phyloP scores from a whole-genome alignment of 1,139 yeast genomes.

The Geotrichum candidum region DNA sequence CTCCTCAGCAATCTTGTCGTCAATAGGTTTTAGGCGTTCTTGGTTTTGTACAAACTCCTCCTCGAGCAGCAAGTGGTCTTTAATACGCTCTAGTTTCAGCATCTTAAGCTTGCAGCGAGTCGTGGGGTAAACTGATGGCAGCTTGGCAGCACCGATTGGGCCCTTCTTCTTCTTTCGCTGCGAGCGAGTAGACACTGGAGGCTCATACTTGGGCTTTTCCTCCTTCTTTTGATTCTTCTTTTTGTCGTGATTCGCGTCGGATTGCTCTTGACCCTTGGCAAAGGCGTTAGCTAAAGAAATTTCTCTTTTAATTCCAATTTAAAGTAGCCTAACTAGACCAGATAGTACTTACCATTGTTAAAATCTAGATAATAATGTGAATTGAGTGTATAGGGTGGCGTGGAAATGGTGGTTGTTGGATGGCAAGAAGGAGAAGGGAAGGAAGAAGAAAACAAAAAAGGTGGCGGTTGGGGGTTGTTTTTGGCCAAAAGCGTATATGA shows the following conservation, averaged over 20 bases:
- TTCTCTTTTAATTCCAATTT: neutral
- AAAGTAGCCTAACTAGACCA: neutral
- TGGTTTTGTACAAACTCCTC: conserved; percentile 95
- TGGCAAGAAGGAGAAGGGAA: conserved; percentile 1
- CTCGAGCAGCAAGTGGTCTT: conserved; percentile 89
- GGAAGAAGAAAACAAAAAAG: neutral
- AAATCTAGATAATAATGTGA: neutral
- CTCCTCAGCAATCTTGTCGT: conserved; percentile 94
- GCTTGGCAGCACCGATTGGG: conserved; percentile 78
- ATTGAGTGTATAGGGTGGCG: neutral
- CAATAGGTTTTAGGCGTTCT: conserved; percentile 92
- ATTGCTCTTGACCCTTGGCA: conserved; percentile 68
- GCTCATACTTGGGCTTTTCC: conserved; percentile 85
- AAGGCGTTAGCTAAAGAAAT: neutral
- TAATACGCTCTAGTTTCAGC: conserved; percentile 89
- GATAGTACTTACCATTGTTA: conserved; percentile 16
- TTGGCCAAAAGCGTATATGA: neutral
- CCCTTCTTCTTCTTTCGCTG: conserved; percentile 76
- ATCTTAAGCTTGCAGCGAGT: conserved; percentile 90
- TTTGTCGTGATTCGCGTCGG: conserved; percentile 66
- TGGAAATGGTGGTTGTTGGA: neutral
- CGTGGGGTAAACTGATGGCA: conserved; percentile 85
- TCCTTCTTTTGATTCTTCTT: conserved; percentile 60
- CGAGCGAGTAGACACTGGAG: conserved; percentile 94
- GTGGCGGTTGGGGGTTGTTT: conserved; percentile 16